A percentile compares a stretch with the other conserved stretches of the same genome.
Evolutionary conservation across 2,329 filamentous ascomycete genomes (phyloP).

Genomic region (Neospermospora avenae): DNA sequence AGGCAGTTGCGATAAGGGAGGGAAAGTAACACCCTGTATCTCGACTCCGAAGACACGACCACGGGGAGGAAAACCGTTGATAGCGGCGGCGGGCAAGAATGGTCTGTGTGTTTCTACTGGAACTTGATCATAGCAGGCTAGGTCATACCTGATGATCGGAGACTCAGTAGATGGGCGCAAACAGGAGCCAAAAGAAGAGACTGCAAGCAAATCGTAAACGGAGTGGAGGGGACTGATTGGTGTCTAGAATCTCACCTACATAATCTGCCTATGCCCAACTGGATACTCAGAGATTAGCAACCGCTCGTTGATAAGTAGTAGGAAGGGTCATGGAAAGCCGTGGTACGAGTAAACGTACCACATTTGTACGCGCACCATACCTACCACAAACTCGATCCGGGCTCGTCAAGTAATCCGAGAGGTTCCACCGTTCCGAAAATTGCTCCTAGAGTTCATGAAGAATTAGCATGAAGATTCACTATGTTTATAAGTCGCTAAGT

Average conservation of each 20-base stretch:
- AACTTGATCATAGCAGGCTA: background rate
- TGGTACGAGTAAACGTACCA: background rate
- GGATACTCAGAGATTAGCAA: background rate
- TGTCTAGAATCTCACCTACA: too few species aligned
- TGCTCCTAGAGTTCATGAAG: background rate
- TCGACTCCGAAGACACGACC: background rate
- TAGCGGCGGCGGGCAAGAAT: background rate
- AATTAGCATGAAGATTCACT: background rate
- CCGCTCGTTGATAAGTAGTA: background rate
- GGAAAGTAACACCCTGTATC: background rate
- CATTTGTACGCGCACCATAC: background rate
- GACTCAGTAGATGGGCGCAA: too few species aligned
- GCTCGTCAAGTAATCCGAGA: background rate
- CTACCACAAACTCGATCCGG: background rate
- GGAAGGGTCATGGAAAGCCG: background rate
- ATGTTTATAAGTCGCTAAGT: background rate
- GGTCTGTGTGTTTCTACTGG: background rate
- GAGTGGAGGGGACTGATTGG: too few species aligned
- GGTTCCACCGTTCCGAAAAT: background rate
- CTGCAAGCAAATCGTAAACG: too few species aligned
- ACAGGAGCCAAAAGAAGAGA: too few species aligned
- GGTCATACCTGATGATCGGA: slow-evolving; percentile 1
- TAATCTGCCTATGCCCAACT: slow-evolving; percentile 2
- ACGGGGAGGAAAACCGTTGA: background rate
- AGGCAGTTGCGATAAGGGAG: background rate